Percentiles rank a stretch among this genome's conserved stretches.
Conservation (phyloP, 352 stramenopile species). For the Discostella stelligera region DNA sequence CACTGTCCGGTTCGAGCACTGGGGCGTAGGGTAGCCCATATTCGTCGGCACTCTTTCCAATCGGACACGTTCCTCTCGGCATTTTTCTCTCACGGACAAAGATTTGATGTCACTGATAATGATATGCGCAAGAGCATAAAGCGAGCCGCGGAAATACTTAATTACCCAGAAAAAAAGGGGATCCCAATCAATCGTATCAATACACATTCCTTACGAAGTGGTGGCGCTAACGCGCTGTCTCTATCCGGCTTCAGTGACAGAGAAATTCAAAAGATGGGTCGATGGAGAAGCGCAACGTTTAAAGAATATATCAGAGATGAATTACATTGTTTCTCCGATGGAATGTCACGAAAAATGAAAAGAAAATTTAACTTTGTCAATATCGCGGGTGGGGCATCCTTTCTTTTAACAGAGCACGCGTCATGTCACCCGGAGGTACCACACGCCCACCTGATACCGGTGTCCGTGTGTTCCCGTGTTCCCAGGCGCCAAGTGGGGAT, state of each 20-base stretch:
- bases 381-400: constrained; percentile 6
- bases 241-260: constrained; percentile 17
- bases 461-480: too few relatives aligned
- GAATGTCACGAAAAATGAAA: constrained; percentile 1
- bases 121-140: constrained; percentile 10
- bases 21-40: background rate
- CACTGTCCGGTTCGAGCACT: constrained; percentile 18
- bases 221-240: constrained; percentile 23
- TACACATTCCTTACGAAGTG: constrained; percentile 23
- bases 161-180: constrained; percentile 21
- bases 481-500: too few relatives aligned
- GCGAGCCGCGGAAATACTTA: background rate
- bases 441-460: too few relatives aligned
- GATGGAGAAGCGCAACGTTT: background rate
- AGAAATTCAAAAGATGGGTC: constrained; percentile 37
- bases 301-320: background rate
- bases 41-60: background rate
- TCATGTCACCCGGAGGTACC: too few relatives aligned
- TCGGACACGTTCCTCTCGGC: constrained; percentile 4
- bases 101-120: constrained; percentile 5
- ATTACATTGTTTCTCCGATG: background rate
- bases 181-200: constrained; percentile 30
- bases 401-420: too few relatives aligned
- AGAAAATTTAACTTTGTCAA: constrained; percentile 32
- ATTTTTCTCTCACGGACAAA: background rate